phyloP scores from a whole-genome alignment of 1,284 basidiomycete species.

The Cutaneotrichosporon sp. region DNA sequence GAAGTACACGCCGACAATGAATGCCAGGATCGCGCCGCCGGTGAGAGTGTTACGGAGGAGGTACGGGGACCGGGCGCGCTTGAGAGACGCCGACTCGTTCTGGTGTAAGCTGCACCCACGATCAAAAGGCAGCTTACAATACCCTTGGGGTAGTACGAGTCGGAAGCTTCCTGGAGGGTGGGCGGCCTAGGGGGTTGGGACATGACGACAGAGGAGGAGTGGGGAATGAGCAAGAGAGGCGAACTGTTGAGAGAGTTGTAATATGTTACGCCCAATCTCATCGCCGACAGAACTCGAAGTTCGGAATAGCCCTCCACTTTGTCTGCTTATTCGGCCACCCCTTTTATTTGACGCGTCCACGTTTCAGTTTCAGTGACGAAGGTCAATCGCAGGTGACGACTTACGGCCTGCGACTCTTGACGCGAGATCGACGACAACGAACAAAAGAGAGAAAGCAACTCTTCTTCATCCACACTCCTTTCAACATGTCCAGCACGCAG shows the following conservation, averaged over 20 bases:
- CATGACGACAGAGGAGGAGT: conserved; percentile 3
- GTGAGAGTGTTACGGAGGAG: conserved; percentile 71
- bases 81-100: conserved; percentile 78
- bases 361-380: background rate
- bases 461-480: background rate
- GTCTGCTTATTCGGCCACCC: background rate
- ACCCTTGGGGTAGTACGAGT: conserved; percentile 24
- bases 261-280: no score
- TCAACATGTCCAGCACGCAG: background rate
- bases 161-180: conserved; percentile 13
- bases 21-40: conserved; percentile 65
- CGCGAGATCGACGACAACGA: no score
- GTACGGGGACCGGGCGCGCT: conserved; percentile 81
- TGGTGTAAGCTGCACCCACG: conserved; percentile 37
- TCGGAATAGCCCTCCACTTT: background rate
- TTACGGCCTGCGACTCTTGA: no score
- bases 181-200: background rate
- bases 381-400: no score
- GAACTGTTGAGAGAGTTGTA: no score
- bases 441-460: no score
- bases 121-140: background rate
- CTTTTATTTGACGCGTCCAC: background rate
- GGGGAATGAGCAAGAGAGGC: background rate
- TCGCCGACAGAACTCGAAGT: no score
- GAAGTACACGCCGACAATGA: conserved; percentile 78